Evolutionary conservation across 1,284 basidiomycete genomes (phyloP).

Genomic region (Microbotryomycetes sp.): DNA sequence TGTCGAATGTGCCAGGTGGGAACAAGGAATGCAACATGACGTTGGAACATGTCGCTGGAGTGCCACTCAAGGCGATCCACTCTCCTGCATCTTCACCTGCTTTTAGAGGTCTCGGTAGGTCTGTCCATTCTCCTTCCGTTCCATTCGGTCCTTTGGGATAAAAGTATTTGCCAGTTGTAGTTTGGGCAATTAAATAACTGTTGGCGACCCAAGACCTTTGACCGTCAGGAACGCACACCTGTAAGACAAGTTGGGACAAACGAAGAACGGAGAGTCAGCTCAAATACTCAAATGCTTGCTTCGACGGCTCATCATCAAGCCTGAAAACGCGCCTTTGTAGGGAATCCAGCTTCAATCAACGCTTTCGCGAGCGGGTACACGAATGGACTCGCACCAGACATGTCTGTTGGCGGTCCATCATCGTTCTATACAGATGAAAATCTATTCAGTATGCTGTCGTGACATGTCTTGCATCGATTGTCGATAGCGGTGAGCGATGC

Average conservation of each 20-base stretch:
- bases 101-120: constrained; percentile 57
- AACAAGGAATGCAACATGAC: constrained; percentile 82
- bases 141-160: constrained; percentile 63
- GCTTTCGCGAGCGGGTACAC: constrained; percentile 68
- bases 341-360: constrained; percentile 48
- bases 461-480: no score
- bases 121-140: constrained; percentile 57
- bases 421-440: constrained; percentile 52
- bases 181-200: constrained; percentile 74
- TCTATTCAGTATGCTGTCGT: background rate
- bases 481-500: no score
- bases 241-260: background rate
- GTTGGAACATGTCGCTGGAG: constrained; percentile 72
- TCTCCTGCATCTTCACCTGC: constrained; percentile 66
- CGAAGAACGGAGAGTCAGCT: background rate
- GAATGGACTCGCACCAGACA: constrained; percentile 64
- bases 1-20: constrained; percentile 65
- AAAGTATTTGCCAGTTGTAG: constrained; percentile 67
- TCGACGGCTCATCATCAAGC: constrained; percentile 3
- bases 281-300: no score
- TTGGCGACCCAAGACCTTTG: constrained; percentile 52
- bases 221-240: background rate
- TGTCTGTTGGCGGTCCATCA: constrained; percentile 68
- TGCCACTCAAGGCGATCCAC: constrained; percentile 77
- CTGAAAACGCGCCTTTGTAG: constrained; percentile 51